Conservation (phyloP, 2,329 filamentous ascomycete genomes). For the Coleophoma crateriformis region DNA sequence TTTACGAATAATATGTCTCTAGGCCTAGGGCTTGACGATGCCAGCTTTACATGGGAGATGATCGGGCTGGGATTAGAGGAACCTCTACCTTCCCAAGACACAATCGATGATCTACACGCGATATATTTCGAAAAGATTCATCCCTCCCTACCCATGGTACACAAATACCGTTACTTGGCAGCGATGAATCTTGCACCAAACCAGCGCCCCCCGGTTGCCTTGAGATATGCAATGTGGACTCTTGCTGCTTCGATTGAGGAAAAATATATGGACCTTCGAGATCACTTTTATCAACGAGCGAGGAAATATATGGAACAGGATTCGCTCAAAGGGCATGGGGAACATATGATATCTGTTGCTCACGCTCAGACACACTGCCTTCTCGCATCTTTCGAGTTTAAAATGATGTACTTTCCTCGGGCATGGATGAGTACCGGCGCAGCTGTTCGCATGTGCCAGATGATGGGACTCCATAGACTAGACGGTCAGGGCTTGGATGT, state of each 20-base stretch:
- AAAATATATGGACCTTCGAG: constrained; percentile 73
- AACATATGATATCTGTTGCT: constrained; percentile 77
- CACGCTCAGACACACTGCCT: constrained; percentile 84
- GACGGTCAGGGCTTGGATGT: constrained; percentile 82
- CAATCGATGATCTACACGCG: constrained; percentile 78
- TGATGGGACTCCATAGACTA: constrained; percentile 87
- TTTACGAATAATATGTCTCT: constrained; percentile 41
- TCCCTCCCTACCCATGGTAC: constrained; percentile 80
- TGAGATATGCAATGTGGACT: constrained; percentile 97
- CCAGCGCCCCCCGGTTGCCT: constrained; percentile 77
- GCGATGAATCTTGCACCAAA: constrained; percentile 86
- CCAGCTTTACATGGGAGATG: constrained; percentile 76
- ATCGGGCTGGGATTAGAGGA: constrained; percentile 66
- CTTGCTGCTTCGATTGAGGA: constrained; percentile 80
- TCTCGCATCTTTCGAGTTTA: constrained; percentile 84
- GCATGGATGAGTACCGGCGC: constrained; percentile 91
- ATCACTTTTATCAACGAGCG: constrained; percentile 83
- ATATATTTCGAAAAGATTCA: constrained; percentile 91
- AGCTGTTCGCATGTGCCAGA: constrained; percentile 74
- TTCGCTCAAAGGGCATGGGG: constrained; percentile 88
- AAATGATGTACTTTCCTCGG: constrained; percentile 93
- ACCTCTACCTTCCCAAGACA: constrained; percentile 59
- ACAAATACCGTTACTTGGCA: constrained; percentile 79
- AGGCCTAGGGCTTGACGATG: constrained; percentile 43
- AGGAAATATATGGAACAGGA: constrained; percentile 88